Evolutionary conservation across 2,329 filamentous ascomycete genomes (phyloP), one percentile per base, ranked within the genome.

Genomic region (Cladorrhinum sp.): DNA sequence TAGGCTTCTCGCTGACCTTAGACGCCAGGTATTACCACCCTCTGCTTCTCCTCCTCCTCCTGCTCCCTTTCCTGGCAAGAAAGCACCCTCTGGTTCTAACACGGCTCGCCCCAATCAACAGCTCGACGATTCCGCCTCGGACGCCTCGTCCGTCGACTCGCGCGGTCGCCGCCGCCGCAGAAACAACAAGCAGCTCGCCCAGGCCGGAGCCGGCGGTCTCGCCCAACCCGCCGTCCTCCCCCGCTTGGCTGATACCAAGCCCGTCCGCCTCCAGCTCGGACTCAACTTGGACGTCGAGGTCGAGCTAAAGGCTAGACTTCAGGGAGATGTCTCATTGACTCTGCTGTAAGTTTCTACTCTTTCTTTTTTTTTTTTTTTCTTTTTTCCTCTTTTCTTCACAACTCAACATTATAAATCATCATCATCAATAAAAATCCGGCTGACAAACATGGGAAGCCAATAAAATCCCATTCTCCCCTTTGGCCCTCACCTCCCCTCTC

Each of bases 281-380:
- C 66, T 74, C 42, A 92, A 93, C 74, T 76, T 93, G 61, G 88
- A 92, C 65, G 82, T 92, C 55, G 88, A 92, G 74, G 86, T 93
- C 66, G 85, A 91, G 74, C 78, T 93, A 61, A 92, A 91, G 78
- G 89, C 90, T n/a, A 87, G 85, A 73, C 89, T 93, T 61, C 84
- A 91, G 68, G 89, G 90, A 65, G 89, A 92, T 76, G 73, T 92
- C 65, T 90, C 87, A 2, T 73, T 92, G 64, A 85, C 83, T 58
- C 77, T 92, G 68, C 84, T 89, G 89, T 91, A 81, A 72, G 76
- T 72, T 4, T 23, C 55, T 24, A 23, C 42, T 26, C 33, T 55
- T 39, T 16, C 12, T 48, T 39, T 4, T 39, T 48, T 28, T 49
- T 20, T 51, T 52, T 12, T 42, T 23, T 23, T n/a, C 14, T 50